Evolutionary conservation across 345 rosid species (phyloP), one percentile per base, ranked within the genome.

Genomic region (Pistacia atlantica): DNA sequence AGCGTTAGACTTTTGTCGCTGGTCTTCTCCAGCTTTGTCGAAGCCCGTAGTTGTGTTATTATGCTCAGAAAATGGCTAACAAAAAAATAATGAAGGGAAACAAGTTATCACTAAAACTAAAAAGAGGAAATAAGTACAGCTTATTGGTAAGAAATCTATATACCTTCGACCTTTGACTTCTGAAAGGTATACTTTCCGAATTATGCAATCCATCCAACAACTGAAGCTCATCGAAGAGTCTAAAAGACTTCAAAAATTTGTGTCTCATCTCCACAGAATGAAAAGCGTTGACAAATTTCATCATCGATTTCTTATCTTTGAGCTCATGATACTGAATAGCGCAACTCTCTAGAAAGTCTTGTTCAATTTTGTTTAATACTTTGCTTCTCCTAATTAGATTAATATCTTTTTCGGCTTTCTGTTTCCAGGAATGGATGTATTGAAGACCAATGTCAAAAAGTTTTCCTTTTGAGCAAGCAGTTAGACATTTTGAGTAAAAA

Each of bases 91-190:
- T 31, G 33, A 31, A 31, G 3, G 33, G 33, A 31, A 31, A 31
- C 3, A 31, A 31, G 33, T 31, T 31, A 31, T 31, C 33, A 31
- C 33, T 31, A 31, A 31, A 31, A 2, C 2, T 31, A 31, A 31
- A 2, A 31, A 31, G 33, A 31, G 33, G 33, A 31, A 31, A 31
- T 31, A 31, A 31, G 33, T 31, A 31, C 33, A 31, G 3, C 33
- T 31, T 31, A 31, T 31, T 2, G 33, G 33, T 31, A 31, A 31
- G 33, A 31, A 31, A 31, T 31, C 11, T 64, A 37, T 20, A 22
- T 68, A 89, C 90, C 87, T 84, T 89, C 88, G 86, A 86, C 69
- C 77, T 75, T 49, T 86, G 73, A 31, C 66, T 77, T 71, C 73
- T 80, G 79, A 84, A 87, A 52, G 78, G 77, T 17, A 52, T 20